phyloP scores from a whole-genome alignment of 768 basidiomycete genomes.

The Polyporus arcularius region DNA sequence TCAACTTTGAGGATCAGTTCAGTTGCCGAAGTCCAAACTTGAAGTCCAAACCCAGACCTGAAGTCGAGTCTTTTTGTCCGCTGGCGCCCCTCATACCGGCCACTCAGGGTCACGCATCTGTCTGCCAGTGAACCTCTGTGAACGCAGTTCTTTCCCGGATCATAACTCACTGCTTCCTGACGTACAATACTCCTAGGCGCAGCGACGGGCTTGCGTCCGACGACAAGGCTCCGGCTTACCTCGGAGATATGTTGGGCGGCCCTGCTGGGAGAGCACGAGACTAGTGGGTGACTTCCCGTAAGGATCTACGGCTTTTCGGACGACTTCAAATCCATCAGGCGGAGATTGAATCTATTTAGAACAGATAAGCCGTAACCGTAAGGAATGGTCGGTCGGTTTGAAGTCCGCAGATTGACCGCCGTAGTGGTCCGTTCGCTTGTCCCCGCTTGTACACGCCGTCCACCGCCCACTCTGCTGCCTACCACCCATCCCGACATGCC shows the following conservation, averaged over 20 bases:
- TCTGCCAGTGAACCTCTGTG: too few species aligned
- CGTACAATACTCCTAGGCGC: background rate
- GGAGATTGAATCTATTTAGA: background rate
- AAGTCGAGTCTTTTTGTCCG: too few species aligned
- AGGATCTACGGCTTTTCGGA: background rate
- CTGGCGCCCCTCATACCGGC: too few species aligned
- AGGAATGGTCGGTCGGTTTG: background rate
- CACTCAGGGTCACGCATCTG: too few species aligned
- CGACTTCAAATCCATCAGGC: background rate
- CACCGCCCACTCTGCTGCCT: background rate
- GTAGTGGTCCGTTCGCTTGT: background rate
- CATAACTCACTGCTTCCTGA: too few species aligned
- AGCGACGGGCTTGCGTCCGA: background rate
- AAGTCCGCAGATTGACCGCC: background rate
- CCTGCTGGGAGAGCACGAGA: background rate
- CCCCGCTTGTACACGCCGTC: too few species aligned
- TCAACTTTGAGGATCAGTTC: too few species aligned
- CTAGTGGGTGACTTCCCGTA: background rate
- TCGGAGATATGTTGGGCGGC: background rate
- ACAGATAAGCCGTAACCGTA: background rate
- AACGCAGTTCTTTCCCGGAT: too few species aligned
- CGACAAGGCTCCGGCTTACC: background rate
- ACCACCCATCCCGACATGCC: background rate
- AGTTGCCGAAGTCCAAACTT: too few species aligned
- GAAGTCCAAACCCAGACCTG: too few species aligned